A percentile compares a stretch with the other conserved stretches of the same genome.
Evolutionary conservation across 2,329 filamentous ascomycete species (phyloP).

Genomic region (Helotiales sp.): DNA sequence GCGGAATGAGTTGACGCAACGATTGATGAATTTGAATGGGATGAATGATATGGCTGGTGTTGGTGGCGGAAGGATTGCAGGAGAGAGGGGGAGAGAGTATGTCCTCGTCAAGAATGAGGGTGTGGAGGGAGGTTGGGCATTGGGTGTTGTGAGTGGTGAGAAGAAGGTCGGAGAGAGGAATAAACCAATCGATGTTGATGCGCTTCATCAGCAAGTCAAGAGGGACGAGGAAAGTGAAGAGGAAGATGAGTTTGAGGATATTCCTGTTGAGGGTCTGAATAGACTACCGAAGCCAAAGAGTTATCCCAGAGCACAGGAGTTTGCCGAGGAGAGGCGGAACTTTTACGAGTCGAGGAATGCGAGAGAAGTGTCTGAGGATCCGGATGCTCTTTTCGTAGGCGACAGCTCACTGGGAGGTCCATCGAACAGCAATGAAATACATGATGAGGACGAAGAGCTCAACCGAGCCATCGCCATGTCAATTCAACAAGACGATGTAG

Average conservation of each 20-base stretch:
- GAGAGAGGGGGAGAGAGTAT: slow-evolving; percentile 90
- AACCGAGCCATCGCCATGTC: slow-evolving; percentile 82
- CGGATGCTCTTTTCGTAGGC: slow-evolving; percentile 33
- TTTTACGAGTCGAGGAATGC: slow-evolving; percentile 11
- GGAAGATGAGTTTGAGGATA: slow-evolving; percentile 53
- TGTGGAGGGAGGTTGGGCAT: slow-evolving; percentile 91
- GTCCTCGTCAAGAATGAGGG: slow-evolving; percentile 95
- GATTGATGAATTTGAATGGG: slow-evolving; percentile 90
- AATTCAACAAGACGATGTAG: slow-evolving; percentile 50
- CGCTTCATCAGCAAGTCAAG: slow-evolving; percentile 55
- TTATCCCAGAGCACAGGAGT: slow-evolving; percentile 30
- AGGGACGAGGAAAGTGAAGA: slow-evolving; percentile 62
- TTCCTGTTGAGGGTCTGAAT: slow-evolving; percentile 38
- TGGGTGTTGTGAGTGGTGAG: slow-evolving; percentile 87
- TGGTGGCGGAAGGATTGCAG: slow-evolving; percentile 66
- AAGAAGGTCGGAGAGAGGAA: slow-evolving; percentile 77
- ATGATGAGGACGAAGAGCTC: slow-evolving; percentile 62
- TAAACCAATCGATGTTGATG: slow-evolving; percentile 91
- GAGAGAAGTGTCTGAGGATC: slow-evolving; percentile 21
- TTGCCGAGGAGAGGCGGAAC: slow-evolving; percentile 26
- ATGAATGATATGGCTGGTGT: slow-evolving; percentile 74
- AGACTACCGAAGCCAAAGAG: slow-evolving; percentile 32
- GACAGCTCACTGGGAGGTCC: slow-evolving; percentile 14
- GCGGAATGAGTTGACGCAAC: slow-evolving; percentile 90
- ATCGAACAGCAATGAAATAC: slow-evolving; percentile 14